Base-by-base conservation (phyloP, 257 asterid genomes). In the Nicotiana obtusifolia region DNA sequence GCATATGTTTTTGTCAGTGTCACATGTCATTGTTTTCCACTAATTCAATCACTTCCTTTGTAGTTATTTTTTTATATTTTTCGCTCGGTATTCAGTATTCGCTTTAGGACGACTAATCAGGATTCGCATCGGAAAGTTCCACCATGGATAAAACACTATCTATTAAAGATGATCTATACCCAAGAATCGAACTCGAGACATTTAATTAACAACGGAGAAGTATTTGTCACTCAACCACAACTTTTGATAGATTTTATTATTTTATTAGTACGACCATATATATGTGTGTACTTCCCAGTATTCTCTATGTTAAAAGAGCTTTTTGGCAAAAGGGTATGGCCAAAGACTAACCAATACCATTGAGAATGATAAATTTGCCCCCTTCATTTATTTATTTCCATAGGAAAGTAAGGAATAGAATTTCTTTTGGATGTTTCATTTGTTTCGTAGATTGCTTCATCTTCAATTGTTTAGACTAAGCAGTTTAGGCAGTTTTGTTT, bases 1-100 rank as follows among this genome's bases (percentile, higher is more conserved):
- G 44, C 79, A 49, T 75, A 26, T 75, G 44, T 24, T 28, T 69
- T 75, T 75, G 62, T 75, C 79, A 75, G 79, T 14, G 44, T 75
- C 79, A 75, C 62, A 24, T 75, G 79, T 47, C 79, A 24, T 47
- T 7, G 62, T 73, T 24, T 31, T 15, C 79, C 41, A 47, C 41
- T 73, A 24, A 22, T 47, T 47, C 78, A 28, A 47, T 11, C 60
- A 71, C 37, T 47, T 47, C 37, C 3, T 73, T 41, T 44, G 4
- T 22, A 20, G 7, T 44, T 2, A 1, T 71, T 19, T 8, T 37
- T 37, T 37, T 41, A 6, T 33, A 35, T 35, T 35, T 37, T 37
- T 37, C 2, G 1, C 44, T 2, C 10, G 3, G 3, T 2, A 7
- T 41, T 41, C 4, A 0, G 13, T 41, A 41, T 37, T 3, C 47